A percentile compares a stretch with the other conserved stretches of the same genome.
phyloP scores from a whole-genome alignment of 441 rosid species.

The Bocquillonia castaneifolia region DNA sequence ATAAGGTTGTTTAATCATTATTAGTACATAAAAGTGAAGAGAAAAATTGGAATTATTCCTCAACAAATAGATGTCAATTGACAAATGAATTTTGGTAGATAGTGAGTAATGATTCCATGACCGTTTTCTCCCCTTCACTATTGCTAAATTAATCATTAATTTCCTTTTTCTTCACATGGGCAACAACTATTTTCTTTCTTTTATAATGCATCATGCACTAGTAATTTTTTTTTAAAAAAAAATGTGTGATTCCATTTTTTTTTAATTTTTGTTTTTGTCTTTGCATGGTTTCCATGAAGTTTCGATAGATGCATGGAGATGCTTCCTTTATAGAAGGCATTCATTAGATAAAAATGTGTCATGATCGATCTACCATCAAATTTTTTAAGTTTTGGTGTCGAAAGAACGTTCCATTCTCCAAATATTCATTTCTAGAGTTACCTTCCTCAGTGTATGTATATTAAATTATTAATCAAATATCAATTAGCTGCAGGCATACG shows the following conservation, averaged over 20 bases:
- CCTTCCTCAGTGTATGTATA: neutral
- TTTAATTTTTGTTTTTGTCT: neutral
- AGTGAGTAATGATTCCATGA: constrained; percentile 10
- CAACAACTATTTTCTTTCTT: neutral
- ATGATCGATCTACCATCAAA: too few species aligned
- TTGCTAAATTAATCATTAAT: neutral
- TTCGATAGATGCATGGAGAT: neutral
- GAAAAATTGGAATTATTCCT: constrained; percentile 18
- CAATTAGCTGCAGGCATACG: neutral
- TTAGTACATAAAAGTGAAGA: too few species aligned
- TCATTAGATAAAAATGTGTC: neutral
- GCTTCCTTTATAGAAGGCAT: neutral
- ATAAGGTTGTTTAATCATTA: too few species aligned
- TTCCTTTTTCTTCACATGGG: constrained; percentile 12
- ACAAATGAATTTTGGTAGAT: neutral
- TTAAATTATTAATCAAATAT: neutral
- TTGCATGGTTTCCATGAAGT: neutral
- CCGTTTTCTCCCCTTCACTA: neutral
- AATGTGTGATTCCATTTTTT: neutral
- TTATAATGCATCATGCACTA: neutral
- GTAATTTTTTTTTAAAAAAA: neutral
- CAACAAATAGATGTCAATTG: neutral
- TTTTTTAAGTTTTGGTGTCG: neutral
- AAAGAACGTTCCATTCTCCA: constrained; percentile 13
- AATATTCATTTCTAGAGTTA: neutral